phyloP scores from a whole-genome alignment of 768 basidiomycete genomes.

The Suillus subalutaceus region DNA sequence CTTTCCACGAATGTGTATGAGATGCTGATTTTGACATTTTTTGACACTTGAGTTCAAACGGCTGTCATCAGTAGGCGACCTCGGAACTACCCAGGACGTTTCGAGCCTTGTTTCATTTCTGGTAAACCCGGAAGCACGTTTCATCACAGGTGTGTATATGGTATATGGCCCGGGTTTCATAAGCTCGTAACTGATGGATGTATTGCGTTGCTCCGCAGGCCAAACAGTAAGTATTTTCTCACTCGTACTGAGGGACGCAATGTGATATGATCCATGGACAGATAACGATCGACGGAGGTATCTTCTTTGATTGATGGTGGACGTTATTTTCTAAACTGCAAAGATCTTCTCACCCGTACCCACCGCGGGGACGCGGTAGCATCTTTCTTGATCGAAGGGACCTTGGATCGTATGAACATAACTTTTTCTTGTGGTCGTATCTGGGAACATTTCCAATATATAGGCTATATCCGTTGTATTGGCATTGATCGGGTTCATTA shows the following conservation, averaged over 20 bases:
- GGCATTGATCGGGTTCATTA: background rate
- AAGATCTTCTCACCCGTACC: background rate
- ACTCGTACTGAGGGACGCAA: background rate
- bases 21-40: background rate
- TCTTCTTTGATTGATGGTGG: constrained; percentile 24
- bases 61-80: constrained; percentile 22
- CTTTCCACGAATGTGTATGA: background rate
- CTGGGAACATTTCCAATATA: too few species aligned
- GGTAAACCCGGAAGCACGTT: constrained; percentile 35
- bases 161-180: background rate
- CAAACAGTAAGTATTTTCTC: constrained; percentile 26
- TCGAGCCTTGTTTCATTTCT: constrained; percentile 41
- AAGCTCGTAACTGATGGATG: background rate
- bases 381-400: too few species aligned
- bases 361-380: background rate
- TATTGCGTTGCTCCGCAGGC: constrained; percentile 14
- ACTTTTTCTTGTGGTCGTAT: too few species aligned
- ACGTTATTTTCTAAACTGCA: constrained; percentile 22
- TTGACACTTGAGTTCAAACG: constrained; percentile 15
- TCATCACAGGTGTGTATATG: constrained; percentile 37
- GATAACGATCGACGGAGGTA: constrained; percentile 31
- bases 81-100: constrained; percentile 34
- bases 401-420: too few species aligned
- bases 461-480: too few species aligned
- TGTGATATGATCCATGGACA: constrained; percentile 6